phyloP scores from a whole-genome alignment of 2,329 filamentous ascomycete species.

The Fusarium neocosmosporiellum region DNA sequence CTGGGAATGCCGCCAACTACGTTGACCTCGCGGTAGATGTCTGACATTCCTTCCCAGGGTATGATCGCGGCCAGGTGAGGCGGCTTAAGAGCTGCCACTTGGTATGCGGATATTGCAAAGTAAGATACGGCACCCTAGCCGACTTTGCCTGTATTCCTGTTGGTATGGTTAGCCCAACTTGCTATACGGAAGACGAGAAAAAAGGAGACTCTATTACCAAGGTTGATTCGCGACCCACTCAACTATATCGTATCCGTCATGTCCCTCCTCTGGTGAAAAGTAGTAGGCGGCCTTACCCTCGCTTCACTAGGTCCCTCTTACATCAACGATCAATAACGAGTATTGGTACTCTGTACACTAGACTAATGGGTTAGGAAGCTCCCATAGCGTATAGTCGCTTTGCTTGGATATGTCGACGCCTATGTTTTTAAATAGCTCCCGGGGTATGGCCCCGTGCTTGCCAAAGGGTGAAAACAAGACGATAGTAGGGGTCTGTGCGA shows the following conservation, averaged over 20 bases:
- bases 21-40: slow-evolving; percentile 15
- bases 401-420: not conserved
- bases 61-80: slow-evolving; percentile 7
- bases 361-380: not conserved
- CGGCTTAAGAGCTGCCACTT: slow-evolving; percentile 5
- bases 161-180: not conserved
- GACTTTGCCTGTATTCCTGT: not conserved
- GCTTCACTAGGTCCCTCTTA: not conserved
- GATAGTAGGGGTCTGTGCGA: not conserved
- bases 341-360: not conserved
- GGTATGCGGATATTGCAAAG: not conserved
- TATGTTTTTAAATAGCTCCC: not conserved
- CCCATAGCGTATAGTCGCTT: not conserved
- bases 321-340: not conserved
- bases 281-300: not conserved
- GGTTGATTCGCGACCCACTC: not conserved
- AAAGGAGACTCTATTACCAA: not conserved
- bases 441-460: not conserved
- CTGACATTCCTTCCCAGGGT: slow-evolving; percentile 10
- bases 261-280: not conserved
- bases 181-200: not conserved
- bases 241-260: not conserved
- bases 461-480: not conserved
- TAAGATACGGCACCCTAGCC: slow-evolving; percentile 5
- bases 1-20: slow-evolving; percentile 7